These are phyloP conservation scores for Xylariaceae sp. DNA, from an alignment of 2,329 filamentous ascomycete genomes.

Conservation along the genomic window DNA sequence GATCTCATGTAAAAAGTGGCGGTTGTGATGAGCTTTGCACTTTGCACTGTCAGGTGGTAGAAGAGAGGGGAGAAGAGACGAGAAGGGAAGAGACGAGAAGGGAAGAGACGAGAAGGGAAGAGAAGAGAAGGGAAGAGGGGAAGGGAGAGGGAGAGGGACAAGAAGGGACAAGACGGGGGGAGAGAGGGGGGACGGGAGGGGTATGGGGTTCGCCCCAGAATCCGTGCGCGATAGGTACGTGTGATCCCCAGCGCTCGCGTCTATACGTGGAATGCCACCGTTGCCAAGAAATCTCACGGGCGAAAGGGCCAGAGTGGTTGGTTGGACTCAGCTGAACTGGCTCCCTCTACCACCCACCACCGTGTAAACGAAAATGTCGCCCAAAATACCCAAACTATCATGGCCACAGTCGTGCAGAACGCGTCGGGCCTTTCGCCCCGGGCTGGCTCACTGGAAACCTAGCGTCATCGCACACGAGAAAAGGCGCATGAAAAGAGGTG, in stretches of 20 bases:
- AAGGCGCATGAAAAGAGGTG: slow-evolving; percentile 3
- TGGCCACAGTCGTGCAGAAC: slow-evolving; percentile 15
- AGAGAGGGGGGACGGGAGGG: not conserved
- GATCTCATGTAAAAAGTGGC: slow-evolving; percentile 43
- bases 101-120: not conserved
- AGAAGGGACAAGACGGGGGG: no score
- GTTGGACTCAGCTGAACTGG: slow-evolving; percentile 5
- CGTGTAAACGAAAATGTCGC: slow-evolving; percentile 1
- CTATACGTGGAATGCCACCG: slow-evolving; percentile 8
- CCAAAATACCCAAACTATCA: not conserved
- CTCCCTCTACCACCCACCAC: not conserved
- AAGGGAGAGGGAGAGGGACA: not conserved
- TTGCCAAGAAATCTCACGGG: slow-evolving; percentile 14
- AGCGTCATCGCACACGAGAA: not conserved
- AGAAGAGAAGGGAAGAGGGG: not conserved
- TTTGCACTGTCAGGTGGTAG: not conserved
- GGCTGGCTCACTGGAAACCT: slow-evolving; percentile 1
- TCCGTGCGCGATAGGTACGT: not conserved
- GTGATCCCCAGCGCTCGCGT: not conserved
- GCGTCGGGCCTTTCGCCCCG: not conserved
- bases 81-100: no score
- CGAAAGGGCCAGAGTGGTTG: slow-evolving; percentile 3
- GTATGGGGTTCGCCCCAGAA: not conserved
- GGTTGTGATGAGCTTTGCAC: not conserved
- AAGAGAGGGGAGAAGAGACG: not conserved